phyloP scores from a whole-genome alignment of 83 land plant species.

The Picea abies region DNA sequence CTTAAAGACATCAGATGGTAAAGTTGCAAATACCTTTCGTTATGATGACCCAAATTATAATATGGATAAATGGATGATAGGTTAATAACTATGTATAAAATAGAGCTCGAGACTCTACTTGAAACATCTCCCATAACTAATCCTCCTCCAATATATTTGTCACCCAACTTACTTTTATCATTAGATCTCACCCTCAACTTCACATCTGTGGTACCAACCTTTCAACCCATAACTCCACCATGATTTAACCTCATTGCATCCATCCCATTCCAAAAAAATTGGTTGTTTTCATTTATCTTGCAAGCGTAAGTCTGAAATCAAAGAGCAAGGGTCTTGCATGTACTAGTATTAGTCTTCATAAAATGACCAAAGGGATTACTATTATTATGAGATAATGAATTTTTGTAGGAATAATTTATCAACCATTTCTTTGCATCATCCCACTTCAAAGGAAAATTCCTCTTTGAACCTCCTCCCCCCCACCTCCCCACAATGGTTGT shows the following conservation, averaged over 20 bases:
- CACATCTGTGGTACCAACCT: no score
- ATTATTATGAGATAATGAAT: constrained; percentile 50
- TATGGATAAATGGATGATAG: not conserved
- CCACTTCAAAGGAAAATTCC: constrained; percentile 81
- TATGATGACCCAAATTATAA: no score
- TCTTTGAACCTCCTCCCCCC: constrained; percentile 36
- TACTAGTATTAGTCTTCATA: constrained; percentile 9
- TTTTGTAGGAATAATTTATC: constrained; percentile 41
- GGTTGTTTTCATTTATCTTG: not conserved
- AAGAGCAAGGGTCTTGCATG: constrained; percentile 5
- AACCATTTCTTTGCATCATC: constrained; percentile 99
- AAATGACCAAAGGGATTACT: constrained; percentile 23
- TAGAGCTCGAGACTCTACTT: constrained; percentile 15
- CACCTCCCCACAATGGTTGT: not conserved
- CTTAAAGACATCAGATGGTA: not conserved
- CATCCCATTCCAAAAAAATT: not conserved
- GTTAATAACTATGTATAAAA: not conserved
- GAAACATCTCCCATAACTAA: constrained; percentile 9
- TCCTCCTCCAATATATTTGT: not conserved
- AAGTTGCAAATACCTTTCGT: constrained; percentile 2
- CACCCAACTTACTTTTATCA: not conserved
- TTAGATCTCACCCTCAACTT: no score
- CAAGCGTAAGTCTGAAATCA: not conserved
- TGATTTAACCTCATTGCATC: not conserved
- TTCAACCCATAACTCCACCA: not conserved